A percentile compares a stretch with the other conserved stretches of the same genome.
phyloP scores from a whole-genome alignment of 1,139 yeast genomes.

The Saccharomyces hybrid region DNA sequence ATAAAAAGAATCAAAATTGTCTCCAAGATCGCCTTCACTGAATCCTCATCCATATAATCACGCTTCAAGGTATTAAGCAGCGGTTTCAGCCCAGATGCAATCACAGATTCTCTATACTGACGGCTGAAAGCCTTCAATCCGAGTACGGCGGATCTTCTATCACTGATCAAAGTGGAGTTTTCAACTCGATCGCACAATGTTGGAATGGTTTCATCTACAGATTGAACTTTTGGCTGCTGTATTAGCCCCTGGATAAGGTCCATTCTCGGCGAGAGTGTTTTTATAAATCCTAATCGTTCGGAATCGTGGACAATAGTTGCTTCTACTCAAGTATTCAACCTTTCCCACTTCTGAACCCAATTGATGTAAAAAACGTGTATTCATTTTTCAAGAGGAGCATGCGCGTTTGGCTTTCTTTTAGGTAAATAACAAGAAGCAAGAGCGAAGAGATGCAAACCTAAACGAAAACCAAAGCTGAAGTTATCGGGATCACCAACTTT shows the following conservation, averaged over 20 bases:
- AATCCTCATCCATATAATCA: conserved; percentile 61
- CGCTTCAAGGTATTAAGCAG: conserved; percentile 58
- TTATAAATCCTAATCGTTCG: neutral
- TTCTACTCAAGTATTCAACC: neutral
- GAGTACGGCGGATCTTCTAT: conserved; percentile 84
- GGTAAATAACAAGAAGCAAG: neutral
- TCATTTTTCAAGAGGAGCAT: neutral
- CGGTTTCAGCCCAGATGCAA: conserved; percentile 80
- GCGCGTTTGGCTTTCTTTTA: neutral
- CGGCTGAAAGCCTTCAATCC: conserved; percentile 87
- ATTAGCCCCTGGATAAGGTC: conserved; percentile 45
- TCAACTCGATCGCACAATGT: conserved; percentile 81
- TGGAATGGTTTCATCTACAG: conserved; percentile 81
- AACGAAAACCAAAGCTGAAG: neutral
- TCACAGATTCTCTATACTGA: conserved; percentile 83
- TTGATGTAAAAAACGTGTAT: neutral
- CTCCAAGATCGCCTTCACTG: conserved; percentile 79
- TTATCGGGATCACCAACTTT: neutral
- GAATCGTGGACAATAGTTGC: neutral
- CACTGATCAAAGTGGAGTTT: conserved; percentile 75
- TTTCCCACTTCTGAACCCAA: neutral
- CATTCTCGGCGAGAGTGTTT: conserved; percentile 23
- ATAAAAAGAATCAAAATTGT: conserved; percentile 76
- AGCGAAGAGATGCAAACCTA: neutral
- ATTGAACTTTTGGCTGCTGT: conserved; percentile 47